Percentiles rank a stretch among this genome's conserved stretches.
phyloP scores from a whole-genome alignment of 208 protist genomes.

The Crithidia sp. region DNA sequence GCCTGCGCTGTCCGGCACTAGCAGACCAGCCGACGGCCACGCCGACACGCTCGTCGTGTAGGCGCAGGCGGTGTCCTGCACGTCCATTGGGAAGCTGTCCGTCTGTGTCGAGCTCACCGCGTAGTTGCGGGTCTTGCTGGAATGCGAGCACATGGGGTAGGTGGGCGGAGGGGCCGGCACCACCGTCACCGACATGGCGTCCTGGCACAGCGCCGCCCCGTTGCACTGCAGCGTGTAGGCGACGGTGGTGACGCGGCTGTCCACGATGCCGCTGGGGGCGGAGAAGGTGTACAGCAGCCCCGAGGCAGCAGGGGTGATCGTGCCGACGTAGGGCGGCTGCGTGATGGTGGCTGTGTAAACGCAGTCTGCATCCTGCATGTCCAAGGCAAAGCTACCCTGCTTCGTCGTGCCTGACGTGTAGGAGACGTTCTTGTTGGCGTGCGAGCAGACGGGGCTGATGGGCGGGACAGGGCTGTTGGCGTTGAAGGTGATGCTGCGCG shows the following conservation, averaged over 20 bases:
- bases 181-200: conserved; percentile 15
- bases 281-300: conserved; percentile 22
- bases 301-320: conserved; percentile 1
- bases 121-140: conserved; percentile 22
- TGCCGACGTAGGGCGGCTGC: conserved; percentile 15
- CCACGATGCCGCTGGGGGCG: conserved; percentile 6
- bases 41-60: conserved; percentile 26
- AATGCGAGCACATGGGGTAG: conserved; percentile 29
- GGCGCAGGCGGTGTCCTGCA: conserved; percentile 22
- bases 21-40: conserved; percentile 20
- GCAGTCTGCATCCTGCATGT: conserved; percentile 21
- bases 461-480: conserved; percentile 10
- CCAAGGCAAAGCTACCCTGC: conserved; percentile 24
- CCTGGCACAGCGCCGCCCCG: conserved; percentile 39
- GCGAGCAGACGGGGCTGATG: conserved; percentile 11
- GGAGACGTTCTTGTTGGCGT: conserved; percentile 1
- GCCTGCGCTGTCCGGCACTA: conserved; percentile 21
- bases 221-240: conserved; percentile 33
- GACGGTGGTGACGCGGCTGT: conserved; percentile 12
- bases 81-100: conserved; percentile 32
- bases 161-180: conserved; percentile 15
- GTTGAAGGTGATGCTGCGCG: conserved; percentile 16
- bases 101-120: conserved; percentile 20
- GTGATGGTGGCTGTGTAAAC: conserved; percentile 20
- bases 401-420: conserved; percentile 15